Percentiles rank a stretch among this genome's conserved stretches.
phyloP scores from a whole-genome alignment of 257 asterid species.

The Rehmannia glutinosa region DNA sequence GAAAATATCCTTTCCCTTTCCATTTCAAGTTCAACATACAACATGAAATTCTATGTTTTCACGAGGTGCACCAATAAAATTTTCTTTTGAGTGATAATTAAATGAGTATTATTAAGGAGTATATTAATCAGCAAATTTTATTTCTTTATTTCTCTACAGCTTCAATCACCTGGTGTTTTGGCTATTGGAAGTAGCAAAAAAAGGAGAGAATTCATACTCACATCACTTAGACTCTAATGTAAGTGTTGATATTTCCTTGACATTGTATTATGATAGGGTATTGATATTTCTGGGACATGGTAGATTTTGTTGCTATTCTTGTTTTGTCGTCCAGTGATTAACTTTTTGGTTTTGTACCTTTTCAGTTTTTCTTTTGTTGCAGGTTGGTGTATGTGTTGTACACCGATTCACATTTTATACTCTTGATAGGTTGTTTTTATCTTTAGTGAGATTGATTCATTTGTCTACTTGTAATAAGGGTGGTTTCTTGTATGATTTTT shows the following conservation, averaged over 20 bases:
- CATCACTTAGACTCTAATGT: conserved; percentile 95
- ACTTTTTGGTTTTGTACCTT: conserved; percentile 4
- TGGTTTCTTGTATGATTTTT: too few relatives aligned
- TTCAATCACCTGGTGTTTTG: conserved; percentile 95
- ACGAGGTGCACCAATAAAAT: background rate
- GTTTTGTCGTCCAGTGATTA: background rate
- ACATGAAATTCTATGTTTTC: conserved; percentile 7
- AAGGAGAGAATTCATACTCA: conserved; percentile 95
- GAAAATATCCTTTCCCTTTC: background rate
- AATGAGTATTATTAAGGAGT: background rate
- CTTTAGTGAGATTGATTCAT: too few relatives aligned
- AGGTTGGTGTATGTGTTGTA: conserved; percentile 98
- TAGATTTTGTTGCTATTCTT: conserved; percentile 4
- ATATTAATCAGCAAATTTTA: background rate
- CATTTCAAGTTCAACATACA: background rate
- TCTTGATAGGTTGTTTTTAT: too few relatives aligned
- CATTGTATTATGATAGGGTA: background rate
- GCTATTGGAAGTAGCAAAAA: conserved; percentile 97
- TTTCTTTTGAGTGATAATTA: background rate
- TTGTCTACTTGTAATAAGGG: too few relatives aligned
- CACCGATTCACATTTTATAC: conserved; percentile 92
- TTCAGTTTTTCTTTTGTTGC: conserved; percentile 25
- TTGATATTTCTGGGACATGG: conserved; percentile 12
- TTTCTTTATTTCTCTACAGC: conserved; percentile 68
- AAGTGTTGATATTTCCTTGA: conserved; percentile 27